Base-by-base conservation (phyloP, 2,329 filamentous ascomycete species). In the Pseudohalonectria lignicola region DNA sequence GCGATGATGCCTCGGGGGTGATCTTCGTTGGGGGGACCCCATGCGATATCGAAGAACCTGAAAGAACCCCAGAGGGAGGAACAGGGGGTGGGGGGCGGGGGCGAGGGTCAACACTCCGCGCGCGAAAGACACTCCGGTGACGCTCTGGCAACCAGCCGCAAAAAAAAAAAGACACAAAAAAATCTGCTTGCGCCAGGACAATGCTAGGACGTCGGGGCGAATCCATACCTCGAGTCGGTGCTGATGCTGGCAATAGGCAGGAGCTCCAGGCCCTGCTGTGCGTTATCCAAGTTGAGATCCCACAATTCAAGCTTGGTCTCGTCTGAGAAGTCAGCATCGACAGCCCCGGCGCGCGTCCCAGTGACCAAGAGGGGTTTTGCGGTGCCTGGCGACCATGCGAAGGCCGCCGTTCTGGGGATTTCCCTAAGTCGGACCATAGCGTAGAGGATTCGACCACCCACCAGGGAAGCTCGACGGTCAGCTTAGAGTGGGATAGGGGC, bases 31-130 rank as follows among this genome's bases (percentile, higher is more conserved):
- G 85, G 78, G 47, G 83, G 78, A 40, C 86, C 82, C 92, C 92
- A 98, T 43, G 90, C 87, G 57, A 98, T 83, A 56, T 96, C 92
- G 60, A 95, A 92, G 62, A 98, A 98, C 53, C 92, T 94, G 54
- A 33, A 44, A 16, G 25, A 17, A 25, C 18, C 4, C 9, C 18
- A 11, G 12, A 17, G 16, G 11, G 11, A 11, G 33, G 9, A 34
- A 23, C 8, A 16, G 7, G 11, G 34, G 35, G 25, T n/a, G 19
- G 18, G 31, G 26, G 47, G 59, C n/a, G n/a, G n/a, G n/a, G n/a
- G n/a, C n/a, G n/a, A n/a, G n/a, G n/a, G n/a, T n/a, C n/a, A n/a
- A n/a, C n/a, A n/a, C n/a, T n/a, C n/a, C n/a, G n/a, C n/a, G n/a
- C n/a, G n/a, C n/a, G n/a, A n/a, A n/a, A n/a, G n/a, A n/a, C n/a